Percentiles rank a stretch among this genome's conserved stretches.
Evolutionary conservation across 352 stramenopile species (phyloP).

Genomic region (Pythium brachiatum): DNA sequence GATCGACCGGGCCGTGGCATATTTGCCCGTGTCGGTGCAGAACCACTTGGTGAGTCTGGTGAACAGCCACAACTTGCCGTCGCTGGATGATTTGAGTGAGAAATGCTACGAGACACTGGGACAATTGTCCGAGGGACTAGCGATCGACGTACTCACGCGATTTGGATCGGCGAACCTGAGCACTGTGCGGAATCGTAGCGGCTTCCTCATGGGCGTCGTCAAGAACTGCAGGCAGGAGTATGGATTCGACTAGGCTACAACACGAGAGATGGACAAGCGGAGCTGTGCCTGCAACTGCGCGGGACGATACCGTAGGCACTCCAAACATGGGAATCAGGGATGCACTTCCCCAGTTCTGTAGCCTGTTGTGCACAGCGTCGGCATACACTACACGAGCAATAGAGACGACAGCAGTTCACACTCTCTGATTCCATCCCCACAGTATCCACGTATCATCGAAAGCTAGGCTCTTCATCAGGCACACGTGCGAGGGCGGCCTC

Average conservation of each 20-base stretch:
- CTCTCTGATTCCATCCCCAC: not conserved
- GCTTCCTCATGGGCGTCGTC: slow-evolving; percentile 80
- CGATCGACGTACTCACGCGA: slow-evolving; percentile 71
- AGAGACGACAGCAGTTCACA: not conserved
- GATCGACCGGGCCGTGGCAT: slow-evolving; percentile 28
- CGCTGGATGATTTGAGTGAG: slow-evolving; percentile 69
- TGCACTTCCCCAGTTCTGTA: not conserved
- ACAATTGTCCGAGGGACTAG: slow-evolving; percentile 66
- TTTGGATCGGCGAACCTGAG: slow-evolving; percentile 71
- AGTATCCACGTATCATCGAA: not conserved
- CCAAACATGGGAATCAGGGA: too few relatives aligned
- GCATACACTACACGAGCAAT: not conserved
- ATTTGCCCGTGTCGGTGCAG: slow-evolving; percentile 60
- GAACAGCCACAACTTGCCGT: slow-evolving; percentile 46
- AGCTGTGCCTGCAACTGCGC: not conserved
- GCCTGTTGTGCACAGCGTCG: too few relatives aligned
- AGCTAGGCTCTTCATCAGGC: slow-evolving; percentile 16
- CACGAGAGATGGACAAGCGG: not conserved
- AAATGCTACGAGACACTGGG: slow-evolving; percentile 84
- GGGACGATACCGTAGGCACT: too few relatives aligned
- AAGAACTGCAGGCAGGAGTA: slow-evolving; percentile 80
- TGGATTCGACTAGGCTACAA: slow-evolving; percentile 41
- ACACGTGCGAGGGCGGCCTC: slow-evolving; percentile 17
- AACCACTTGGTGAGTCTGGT: slow-evolving; percentile 66
- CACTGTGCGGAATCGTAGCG: slow-evolving; percentile 74